Base-by-base conservation (phyloP, 768 basidiomycete species). In the Kondoa malvinella region DNA sequence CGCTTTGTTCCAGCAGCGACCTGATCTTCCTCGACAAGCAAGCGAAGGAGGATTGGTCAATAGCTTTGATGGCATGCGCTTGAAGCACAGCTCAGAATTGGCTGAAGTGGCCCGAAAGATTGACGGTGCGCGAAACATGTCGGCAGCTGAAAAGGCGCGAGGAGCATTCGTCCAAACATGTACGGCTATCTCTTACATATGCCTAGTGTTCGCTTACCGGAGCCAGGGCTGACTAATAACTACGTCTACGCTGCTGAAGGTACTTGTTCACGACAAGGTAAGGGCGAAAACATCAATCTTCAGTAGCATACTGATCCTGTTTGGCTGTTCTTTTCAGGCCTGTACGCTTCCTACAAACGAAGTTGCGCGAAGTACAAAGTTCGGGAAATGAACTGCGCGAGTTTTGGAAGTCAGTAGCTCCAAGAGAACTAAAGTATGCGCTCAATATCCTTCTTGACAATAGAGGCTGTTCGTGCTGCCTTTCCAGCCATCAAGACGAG, bases 401-500 rank as follows among this genome's bases (percentile, higher is more conserved):
- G 40, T 30, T 59, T 57, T 59, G 32, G 34, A 2, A 50, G 64
- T 65, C 4, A 34, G 32, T 14, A n/a, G n/a, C n/a, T n/a, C n/a
- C n/a, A n/a, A n/a, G n/a, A n/a, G n/a, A n/a, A n/a, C n/a, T n/a
- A n/a, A n/a, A n/a, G n/a, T n/a, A n/a, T n/a, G n/a, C n/a, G n/a
- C n/a, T n/a, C n/a, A n/a, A n/a, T n/a, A n/a, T n/a, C n/a, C n/a
- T n/a, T n/a, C n/a, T n/a, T n/a, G n/a, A n/a, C n/a, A n/a, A n/a
- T n/a, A 40, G 67, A 70, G 60, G 69, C 69, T 58, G 69, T 70
- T 14, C 32, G 67, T 17, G 56, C 66, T 21, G 63, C 34, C 34
- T 70, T 70, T 56, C 69, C 69, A 2, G 34, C 34, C 3, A 69
- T 70, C 57, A 69, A 69, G 56, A 70, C 69, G 1, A 32, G 69